phyloP scores from a whole-genome alignment of 2,329 filamentous ascomycete species.

The Venturia oleaginea region DNA sequence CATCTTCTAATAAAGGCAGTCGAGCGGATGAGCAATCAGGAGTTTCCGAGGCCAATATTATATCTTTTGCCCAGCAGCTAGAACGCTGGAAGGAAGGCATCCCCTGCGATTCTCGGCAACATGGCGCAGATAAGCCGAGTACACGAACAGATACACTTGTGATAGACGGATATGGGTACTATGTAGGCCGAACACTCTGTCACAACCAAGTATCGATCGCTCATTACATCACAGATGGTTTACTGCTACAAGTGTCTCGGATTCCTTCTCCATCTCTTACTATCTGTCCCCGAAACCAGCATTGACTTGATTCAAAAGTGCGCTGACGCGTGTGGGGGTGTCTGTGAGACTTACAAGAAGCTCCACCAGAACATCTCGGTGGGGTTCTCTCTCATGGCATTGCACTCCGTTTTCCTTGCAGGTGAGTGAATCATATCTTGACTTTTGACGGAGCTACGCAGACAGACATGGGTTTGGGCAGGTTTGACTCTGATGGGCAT shows the following conservation, averaged over 20 bases:
- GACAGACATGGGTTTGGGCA: too few relatives aligned
- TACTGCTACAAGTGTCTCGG: conserved; percentile 22
- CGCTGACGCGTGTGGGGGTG: conserved; percentile 23
- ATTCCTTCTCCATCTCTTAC: conserved; percentile 20
- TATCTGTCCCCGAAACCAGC: conserved; percentile 17
- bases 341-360: conserved; percentile 23
- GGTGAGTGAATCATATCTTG: conserved; percentile 7
- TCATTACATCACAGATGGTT: conserved; percentile 18
- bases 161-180: conserved; percentile 19
- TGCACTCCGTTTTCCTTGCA: conserved; percentile 23
- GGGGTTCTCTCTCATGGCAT: conserved; percentile 23
- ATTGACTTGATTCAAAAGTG: conserved; percentile 15
- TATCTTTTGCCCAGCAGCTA: conserved; percentile 11
- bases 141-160: conserved; percentile 2
- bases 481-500: too few relatives aligned
- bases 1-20: neutral
- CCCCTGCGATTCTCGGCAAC: conserved; percentile 5
- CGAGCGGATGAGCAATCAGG: neutral
- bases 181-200: conserved; percentile 16
- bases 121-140: neutral
- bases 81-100: conserved; percentile 14
- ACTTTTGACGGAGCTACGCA: too few relatives aligned
- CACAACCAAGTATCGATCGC: neutral
- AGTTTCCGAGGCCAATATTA: conserved; percentile 8
- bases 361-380: conserved; percentile 23